A percentile compares a stretch with the other conserved stretches of the same genome.
Conservation (phyloP, 2,329 filamentous ascomycete genomes). For the Onygenales sp. region DNA sequence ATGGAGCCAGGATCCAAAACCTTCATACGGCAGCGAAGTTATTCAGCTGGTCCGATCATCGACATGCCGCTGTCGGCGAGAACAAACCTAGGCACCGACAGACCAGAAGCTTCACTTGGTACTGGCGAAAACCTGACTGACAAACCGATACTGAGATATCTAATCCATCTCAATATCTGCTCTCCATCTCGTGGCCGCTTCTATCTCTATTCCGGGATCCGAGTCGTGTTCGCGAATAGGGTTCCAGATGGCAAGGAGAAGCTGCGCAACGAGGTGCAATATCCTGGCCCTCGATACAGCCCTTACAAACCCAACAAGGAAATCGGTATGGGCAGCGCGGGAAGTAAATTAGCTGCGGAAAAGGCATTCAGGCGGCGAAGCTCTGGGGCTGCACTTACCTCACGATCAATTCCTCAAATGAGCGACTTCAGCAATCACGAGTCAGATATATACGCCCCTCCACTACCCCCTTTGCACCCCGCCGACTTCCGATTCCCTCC, state of each 20-base stretch:
- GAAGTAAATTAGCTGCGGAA: slow-evolving; percentile 47
- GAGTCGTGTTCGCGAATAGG: slow-evolving; percentile 92
- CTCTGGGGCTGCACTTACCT: slow-evolving; percentile 35
- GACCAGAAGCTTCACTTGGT: slow-evolving; percentile 44
- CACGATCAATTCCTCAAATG: slow-evolving; percentile 9
- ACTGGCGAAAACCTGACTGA: slow-evolving; percentile 27
- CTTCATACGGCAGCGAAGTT: slow-evolving; percentile 88
- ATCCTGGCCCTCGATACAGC: slow-evolving; percentile 78
- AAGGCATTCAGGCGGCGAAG: slow-evolving; percentile 51
- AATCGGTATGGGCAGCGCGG: slow-evolving; percentile 30
- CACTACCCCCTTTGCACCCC: slow-evolving; percentile 3
- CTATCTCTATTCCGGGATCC: slow-evolving; percentile 83
- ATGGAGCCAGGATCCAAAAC: slow-evolving; percentile 96
- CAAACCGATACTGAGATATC: slow-evolving; percentile 72
- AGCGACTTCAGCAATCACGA: slow-evolving; percentile 1
- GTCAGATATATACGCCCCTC: neutral
- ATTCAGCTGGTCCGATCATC: slow-evolving; percentile 76
- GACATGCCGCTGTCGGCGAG: slow-evolving; percentile 50
- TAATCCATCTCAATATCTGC: slow-evolving; percentile 90
- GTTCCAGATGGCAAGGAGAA: slow-evolving; percentile 94
- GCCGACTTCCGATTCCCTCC: slow-evolving; percentile 18
- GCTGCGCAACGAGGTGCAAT: slow-evolving; percentile 77
- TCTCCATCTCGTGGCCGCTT: slow-evolving; percentile 73
- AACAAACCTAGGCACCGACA: slow-evolving; percentile 40
- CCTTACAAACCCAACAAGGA: slow-evolving; percentile 62